A percentile compares a stretch with the other conserved stretches of the same genome.
phyloP scores from a whole-genome alignment of 2,329 filamentous ascomycete species.

The Sporothrix dimorphospora region DNA sequence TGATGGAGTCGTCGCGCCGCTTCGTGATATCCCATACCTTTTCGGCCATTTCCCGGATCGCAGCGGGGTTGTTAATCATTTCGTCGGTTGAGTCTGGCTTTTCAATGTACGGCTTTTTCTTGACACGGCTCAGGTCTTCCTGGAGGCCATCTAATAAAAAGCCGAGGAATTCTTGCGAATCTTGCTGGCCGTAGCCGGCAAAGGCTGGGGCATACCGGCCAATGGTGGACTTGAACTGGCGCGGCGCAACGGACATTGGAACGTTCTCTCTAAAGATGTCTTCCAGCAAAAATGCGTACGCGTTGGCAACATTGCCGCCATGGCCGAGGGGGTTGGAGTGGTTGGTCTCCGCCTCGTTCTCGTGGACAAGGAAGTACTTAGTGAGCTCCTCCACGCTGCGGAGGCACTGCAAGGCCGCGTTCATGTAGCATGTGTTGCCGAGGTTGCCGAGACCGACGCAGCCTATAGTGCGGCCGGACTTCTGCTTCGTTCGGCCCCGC shows the following conservation, averaged over 20 bases:
- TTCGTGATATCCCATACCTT: slow-evolving; percentile 91
- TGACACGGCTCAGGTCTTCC: slow-evolving; percentile 90
- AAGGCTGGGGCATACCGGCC: slow-evolving; percentile 83
- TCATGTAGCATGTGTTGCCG: slow-evolving; percentile 99
- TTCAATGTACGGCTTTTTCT: slow-evolving; percentile 95
- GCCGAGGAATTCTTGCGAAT: slow-evolving; percentile 95
- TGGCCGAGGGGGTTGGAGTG: slow-evolving; percentile 82
- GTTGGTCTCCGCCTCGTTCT: slow-evolving; percentile 82
- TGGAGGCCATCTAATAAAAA: slow-evolving; percentile 94
- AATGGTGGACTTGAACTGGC: slow-evolving; percentile 79
- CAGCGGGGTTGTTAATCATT: slow-evolving; percentile 80
- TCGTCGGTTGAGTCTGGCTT: slow-evolving; percentile 98
- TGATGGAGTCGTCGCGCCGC: slow-evolving; percentile 89
- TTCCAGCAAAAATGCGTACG: slow-evolving; percentile 75
- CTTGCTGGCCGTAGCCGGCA: slow-evolving; percentile 93
- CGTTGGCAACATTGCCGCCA: slow-evolving; percentile 81
- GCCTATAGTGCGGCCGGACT: slow-evolving; percentile 71
- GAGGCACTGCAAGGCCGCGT: slow-evolving; percentile 93
- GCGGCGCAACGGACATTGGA: slow-evolving; percentile 71
- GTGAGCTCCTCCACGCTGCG: slow-evolving; percentile 91
- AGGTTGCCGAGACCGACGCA: slow-evolving; percentile 85
- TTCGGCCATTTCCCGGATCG: slow-evolving; percentile 82
- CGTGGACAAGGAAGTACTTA: slow-evolving; percentile 80
- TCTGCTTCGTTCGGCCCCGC: slow-evolving; percentile 70
- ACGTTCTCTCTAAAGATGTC: slow-evolving; percentile 75